Percentiles rank a stretch among this genome's conserved stretches.
These are phyloP conservation scores for Rhodotorula paludigena DNA, from an alignment of 768 basidiomycete species.

Conservation along the genomic window DNA sequence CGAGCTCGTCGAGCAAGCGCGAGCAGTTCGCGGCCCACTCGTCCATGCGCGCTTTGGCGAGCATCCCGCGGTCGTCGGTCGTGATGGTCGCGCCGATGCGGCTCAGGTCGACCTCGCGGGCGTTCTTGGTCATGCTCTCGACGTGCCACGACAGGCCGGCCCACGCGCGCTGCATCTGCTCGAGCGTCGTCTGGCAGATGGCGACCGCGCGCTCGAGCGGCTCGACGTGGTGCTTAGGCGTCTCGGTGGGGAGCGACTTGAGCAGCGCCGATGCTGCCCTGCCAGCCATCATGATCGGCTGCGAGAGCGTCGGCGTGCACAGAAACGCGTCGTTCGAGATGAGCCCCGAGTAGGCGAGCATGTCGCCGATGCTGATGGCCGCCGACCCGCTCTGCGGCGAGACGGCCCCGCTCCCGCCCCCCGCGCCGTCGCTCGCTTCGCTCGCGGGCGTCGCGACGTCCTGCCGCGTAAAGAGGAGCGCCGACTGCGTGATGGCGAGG, in stretches of 20 bases:
- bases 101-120: background rate
- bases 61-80: conserved; percentile 1
- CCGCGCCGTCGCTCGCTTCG: background rate
- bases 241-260: background rate
- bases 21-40: background rate
- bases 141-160: conserved; percentile 7
- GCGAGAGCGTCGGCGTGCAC: conserved; percentile 9
- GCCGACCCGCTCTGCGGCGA: background rate
- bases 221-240: background rate
- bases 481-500: background rate
- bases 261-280: background rate
- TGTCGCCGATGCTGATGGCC: conserved; percentile 9
- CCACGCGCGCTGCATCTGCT: background rate
- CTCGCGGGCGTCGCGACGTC: too few relatives aligned
- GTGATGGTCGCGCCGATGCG: background rate
- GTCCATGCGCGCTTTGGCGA: conserved; percentile 4
- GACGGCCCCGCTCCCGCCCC: too few relatives aligned
- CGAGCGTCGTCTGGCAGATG: conserved; percentile 5
- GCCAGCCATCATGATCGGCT: conserved; percentile 10
- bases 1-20: background rate
- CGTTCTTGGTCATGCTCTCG: background rate
- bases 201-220: conserved; percentile 1
- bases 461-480: background rate
- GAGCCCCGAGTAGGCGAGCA: conserved; percentile 4
- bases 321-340: conserved; percentile 4